Evolutionary conservation across 2,329 filamentous ascomycete genomes (phyloP), one percentile per base, ranked within the genome.

Genomic region (Phyllachora maydis): DNA sequence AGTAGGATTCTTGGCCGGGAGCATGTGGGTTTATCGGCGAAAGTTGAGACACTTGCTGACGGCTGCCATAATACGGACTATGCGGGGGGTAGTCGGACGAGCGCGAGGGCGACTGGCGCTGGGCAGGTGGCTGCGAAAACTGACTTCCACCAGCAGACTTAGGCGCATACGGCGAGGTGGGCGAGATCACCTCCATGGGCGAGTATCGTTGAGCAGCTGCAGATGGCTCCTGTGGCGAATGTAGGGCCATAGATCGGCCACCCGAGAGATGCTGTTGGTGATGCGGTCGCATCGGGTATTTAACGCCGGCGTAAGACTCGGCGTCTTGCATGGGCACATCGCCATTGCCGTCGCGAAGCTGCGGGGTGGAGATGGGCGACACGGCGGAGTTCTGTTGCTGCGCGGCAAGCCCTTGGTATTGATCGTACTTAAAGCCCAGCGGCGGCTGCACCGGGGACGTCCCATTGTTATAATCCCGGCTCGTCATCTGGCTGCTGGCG

Each of bases 181-280:
- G 78, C 30, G 82, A 81, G 30, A 90, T 56, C 10, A 69, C 65
- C 45, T 92, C 85, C 83, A 93, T 93, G 32, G 85, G 88, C 22
- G 85, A 95, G 51, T 95, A 95, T 42, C 83, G 70, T 46, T 90
- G 78, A 29, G 82, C 78, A 27, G 81, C 79, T 23, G 78, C 62
- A 20, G 81, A 88, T 28, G 77, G 70, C 40, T 85, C 71, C 34
- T 71, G 70, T 23, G 72, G 55, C 22, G 74, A 76, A 45, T 85
- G 74, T 36, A 81, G 66, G 31, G 65, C 79, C 29, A 68, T 36
- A 19, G 52, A 34, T 30, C 52, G 47, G 30, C 46, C 39, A 34
- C 49, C 48, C 14, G 63, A 67, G 29, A 65, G 56, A 35, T 85
- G 70, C 39, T 81, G 68, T 43, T 81, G 72, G 42, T 82, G 75